A percentile compares a stretch with the other conserved stretches of the same genome.
Evolutionary conservation across 2,329 filamentous ascomycete species (phyloP).

Genomic region (Aspergillus novoparasiticus): DNA sequence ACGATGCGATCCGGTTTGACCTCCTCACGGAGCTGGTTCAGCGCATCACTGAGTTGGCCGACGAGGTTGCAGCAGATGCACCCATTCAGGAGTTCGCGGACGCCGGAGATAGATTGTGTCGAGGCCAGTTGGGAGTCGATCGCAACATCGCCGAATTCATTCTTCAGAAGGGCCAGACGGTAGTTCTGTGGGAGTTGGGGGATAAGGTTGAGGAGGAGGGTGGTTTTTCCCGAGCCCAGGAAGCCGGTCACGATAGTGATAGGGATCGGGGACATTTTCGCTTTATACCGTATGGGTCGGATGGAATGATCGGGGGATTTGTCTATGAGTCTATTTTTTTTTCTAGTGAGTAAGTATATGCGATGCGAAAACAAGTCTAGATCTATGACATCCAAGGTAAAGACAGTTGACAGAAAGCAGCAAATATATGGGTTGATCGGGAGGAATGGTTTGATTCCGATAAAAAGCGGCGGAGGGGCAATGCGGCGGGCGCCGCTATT

Average conservation of each 20-base stretch:
- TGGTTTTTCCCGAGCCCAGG: conserved; percentile 94
- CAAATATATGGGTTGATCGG: background rate
- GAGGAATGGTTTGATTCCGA: conserved; percentile 1
- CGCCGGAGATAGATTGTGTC: conserved; percentile 79
- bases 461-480: conserved; percentile 8
- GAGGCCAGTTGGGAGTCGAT: conserved; percentile 90
- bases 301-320: no score
- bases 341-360: background rate
- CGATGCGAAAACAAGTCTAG: background rate
- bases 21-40: conserved; percentile 69
- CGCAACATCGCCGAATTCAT: conserved; percentile 94
- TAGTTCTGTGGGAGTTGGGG: conserved; percentile 87
- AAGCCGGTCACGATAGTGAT: conserved; percentile 97
- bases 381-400: background rate
- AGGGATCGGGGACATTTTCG: conserved; percentile 69
- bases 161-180: conserved; percentile 92
- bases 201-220: conserved; percentile 88
- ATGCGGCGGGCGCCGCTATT: conserved; percentile 10
- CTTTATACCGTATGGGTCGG: background rate
- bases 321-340: background rate
- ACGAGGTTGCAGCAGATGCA: conserved; percentile 99
- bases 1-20: conserved; percentile 79
- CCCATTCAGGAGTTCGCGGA: conserved; percentile 90
- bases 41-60: conserved; percentile 80
- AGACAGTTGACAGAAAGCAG: background rate